A percentile compares a stretch with the other conserved stretches of the same genome.
Conservation (phyloP, 305 asterid species). For the Fraxinus velutina region DNA sequence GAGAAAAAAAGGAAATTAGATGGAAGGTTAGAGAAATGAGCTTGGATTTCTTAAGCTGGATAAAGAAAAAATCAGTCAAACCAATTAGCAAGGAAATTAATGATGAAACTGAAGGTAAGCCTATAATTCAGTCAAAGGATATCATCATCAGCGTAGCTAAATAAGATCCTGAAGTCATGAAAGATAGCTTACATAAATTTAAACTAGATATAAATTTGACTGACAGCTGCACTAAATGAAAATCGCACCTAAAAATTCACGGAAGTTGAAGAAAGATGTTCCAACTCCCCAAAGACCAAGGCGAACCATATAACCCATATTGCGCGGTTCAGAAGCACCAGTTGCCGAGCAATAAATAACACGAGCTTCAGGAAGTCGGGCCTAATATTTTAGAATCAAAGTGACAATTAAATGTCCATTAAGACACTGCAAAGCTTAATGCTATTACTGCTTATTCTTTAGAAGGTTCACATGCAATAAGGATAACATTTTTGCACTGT, state of each 20-base stretch:
- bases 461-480: neutral
- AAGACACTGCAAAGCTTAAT: slow-evolving; percentile 14
- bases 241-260: slow-evolving; percentile 77
- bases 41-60: neutral
- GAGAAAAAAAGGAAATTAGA: slow-evolving; percentile 8
- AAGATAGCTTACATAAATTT: neutral
- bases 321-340: slow-evolving; percentile 99
- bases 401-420: slow-evolving; percentile 22
- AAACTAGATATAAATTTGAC: slow-evolving; percentile 10
- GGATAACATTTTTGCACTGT: neutral
- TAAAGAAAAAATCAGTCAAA: neutral
- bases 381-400: slow-evolving; percentile 52
- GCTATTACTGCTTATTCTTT: neutral
- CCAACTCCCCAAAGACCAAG: slow-evolving; percentile 99
- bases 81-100: slow-evolving; percentile 1
- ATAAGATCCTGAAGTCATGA: neutral
- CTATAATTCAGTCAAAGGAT: slow-evolving; percentile 11
- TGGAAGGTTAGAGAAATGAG: slow-evolving; percentile 5
- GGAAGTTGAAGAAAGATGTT: slow-evolving; percentile 77
- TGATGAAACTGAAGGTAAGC: slow-evolving; percentile 4
- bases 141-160: neutral
- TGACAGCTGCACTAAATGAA: slow-evolving; percentile 18
- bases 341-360: slow-evolving; percentile 97
- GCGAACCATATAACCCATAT: slow-evolving; percentile 98
- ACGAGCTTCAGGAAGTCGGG: slow-evolving; percentile 96